Evolutionary conservation across 495 filamentous ascomycete genomes (phyloP), one percentile per base, ranked within the genome.

Genomic region (Penicillium roqueforti): DNA sequence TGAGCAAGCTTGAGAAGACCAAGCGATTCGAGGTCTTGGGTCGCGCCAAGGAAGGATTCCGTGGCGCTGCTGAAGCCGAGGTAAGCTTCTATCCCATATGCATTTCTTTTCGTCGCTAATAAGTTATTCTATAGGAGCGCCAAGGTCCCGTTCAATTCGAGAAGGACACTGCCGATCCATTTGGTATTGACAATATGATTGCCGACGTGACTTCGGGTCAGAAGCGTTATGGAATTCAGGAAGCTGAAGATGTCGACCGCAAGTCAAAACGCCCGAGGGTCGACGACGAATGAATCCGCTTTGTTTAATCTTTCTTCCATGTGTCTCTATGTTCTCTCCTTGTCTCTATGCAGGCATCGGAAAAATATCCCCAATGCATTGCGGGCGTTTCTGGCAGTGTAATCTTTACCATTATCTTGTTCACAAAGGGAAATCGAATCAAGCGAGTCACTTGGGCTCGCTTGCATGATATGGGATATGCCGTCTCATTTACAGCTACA

Each of bases 121-220:
- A 6, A n/a, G n/a, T 53, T 20, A 32, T 47, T 46, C 28, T 39
- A 32, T 53, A 89, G 85, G 85, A 76, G 41, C 80, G 89, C 54
- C 87, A 91, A 39, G 93, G 93, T 19, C 93, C 95, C 2, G 93
- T 99, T n/a, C 89, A 95, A 66, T 99, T 99, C 66, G 93, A 97
- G 74, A 95, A 93, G 73, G 93, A 97, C 57, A 80, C 76, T 3
- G 80, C 79, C 16, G 92, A 97, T 74, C 89, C 91, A 6, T 97
- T 97, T 60, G 87, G 91, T 28, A 91, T 97, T 54, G 90, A 96
- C 60, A 88, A 86, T 62, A 95, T 98, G 77, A 86, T 99, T 65
- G 80, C 77, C 22, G 89, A 95, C 68, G 89, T 88, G 67, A 85
- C 70, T 57, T 74, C 70, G 19, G 79, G 84, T 0, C 87, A 83